These are phyloP conservation scores for Zostera marina DNA, from an alignment of 116 monocot species.

Conservation along the genomic window DNA sequence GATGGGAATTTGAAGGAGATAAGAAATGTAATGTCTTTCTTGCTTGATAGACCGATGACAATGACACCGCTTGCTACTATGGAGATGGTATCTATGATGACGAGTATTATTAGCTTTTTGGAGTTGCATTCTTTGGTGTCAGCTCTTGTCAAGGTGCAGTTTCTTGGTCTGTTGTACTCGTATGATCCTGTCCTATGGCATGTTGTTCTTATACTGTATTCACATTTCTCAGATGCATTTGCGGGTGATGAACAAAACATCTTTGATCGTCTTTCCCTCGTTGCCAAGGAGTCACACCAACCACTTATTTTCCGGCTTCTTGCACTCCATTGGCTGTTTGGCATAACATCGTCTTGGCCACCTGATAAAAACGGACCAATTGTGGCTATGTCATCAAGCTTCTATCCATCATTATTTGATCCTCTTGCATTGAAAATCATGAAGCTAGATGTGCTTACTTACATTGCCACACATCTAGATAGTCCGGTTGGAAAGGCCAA, in stretches of 20 bases:
- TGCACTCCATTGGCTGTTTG: constrained; percentile 72
- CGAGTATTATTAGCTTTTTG: constrained; percentile 24
- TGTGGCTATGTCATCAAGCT: constrained; percentile 14
- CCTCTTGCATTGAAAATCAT: constrained; percentile 66
- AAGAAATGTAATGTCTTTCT: constrained; percentile 46
- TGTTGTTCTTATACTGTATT: constrained; percentile 54
- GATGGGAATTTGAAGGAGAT: constrained; percentile 45
- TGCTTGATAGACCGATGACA: constrained; percentile 41
- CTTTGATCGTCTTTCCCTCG: constrained; percentile 36
- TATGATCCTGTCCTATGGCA: constrained; percentile 68
- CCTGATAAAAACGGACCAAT: constrained; percentile 11
- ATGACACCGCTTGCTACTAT: constrained; percentile 45
- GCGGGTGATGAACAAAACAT: constrained; percentile 41
- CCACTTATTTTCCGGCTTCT: constrained; percentile 53
- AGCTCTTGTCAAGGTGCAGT: constrained; percentile 83
- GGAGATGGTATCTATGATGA: constrained; percentile 40
- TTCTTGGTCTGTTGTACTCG: constrained; percentile 66
- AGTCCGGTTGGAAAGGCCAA: neutral
- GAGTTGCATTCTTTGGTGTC: constrained; percentile 43
- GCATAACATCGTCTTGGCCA: constrained; percentile 15
- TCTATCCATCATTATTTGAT: constrained; percentile 75
- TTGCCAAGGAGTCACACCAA: constrained; percentile 37
- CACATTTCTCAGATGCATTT: constrained; percentile 67
- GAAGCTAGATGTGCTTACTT: constrained; percentile 59
- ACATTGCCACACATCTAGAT: constrained; percentile 28